phyloP scores from a whole-genome alignment of 768 basidiomycete genomes.

The Amanita molliuscula region DNA sequence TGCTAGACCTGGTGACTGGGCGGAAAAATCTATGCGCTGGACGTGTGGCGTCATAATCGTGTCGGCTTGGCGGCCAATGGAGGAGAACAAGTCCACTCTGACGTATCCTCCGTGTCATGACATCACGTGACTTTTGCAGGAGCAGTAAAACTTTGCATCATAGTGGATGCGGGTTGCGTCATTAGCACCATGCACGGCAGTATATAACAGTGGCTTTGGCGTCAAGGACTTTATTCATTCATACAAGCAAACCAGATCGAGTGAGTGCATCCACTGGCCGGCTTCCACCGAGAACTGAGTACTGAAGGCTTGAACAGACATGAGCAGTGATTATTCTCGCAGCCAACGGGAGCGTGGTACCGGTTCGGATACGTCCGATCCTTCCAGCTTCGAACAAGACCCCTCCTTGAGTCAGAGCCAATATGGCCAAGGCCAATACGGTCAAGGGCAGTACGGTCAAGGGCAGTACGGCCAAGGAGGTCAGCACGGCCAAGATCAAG shows the following conservation, averaged over 20 bases:
- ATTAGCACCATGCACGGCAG: background rate
- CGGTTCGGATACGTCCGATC: background rate
- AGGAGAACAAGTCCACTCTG: background rate
- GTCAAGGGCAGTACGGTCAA: background rate
- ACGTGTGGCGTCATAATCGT: slow-evolving; percentile 4
- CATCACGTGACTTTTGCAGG: background rate
- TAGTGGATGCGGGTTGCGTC: slow-evolving; percentile 1
- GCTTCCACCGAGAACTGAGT: background rate
- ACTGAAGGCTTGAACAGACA: background rate
- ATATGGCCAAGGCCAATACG: background rate
- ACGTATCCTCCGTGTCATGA: background rate
- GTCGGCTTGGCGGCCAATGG: background rate
- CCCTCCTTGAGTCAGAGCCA: background rate
- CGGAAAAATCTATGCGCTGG: slow-evolving; percentile 18
- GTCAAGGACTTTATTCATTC: too few relatives aligned
- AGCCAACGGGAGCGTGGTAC: background rate
- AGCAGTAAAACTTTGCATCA: background rate
- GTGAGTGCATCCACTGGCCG: background rate
- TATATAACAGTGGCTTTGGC: background rate
- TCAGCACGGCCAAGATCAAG: background rate
- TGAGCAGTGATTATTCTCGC: background rate
- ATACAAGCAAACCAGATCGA: background rate
- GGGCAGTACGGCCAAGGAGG: background rate
- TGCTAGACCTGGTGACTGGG: slow-evolving; percentile 15
- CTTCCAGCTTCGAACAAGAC: background rate